Evolutionary conservation across 2,329 filamentous ascomycete species (phyloP), one percentile per base, ranked within the genome.

Genomic region (Colletotrichum neosansevieriae): DNA sequence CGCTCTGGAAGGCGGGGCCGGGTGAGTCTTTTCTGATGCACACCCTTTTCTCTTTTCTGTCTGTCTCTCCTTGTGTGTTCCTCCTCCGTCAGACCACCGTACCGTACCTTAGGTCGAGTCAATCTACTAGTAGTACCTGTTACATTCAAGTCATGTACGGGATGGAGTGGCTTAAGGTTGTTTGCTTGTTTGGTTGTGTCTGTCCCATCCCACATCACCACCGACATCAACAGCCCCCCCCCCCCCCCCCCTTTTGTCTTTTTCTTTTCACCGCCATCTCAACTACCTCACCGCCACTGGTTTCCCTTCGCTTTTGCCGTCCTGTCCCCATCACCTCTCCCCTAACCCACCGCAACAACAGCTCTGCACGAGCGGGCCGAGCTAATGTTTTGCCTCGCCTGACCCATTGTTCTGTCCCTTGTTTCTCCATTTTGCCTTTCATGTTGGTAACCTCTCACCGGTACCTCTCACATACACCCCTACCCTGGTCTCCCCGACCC

Each of bases 1-100:
- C 2, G 79, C 73, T 12, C 72, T 82, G 2, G 81, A 82, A 54
- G 80, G 76, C 9, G 80, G 80, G 15, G 79, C 80, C 63, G 81
- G 80, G 80, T 82, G 60, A 57, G 79, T 73, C 45, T 58, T 60
- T 6, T 34, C 53, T 24, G 42, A 17, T 54, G 29, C 29, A 29
- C 29, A 21, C 42, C 38, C 44, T 47, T 50, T 50, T 40, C 19
- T 58, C 57, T 42, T 49, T 12, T 49, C 15, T 34, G 32, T 29
- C n/a, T 29, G 29, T 29, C 19, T 49, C 24, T 47, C 45, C 17
- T 17, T 13, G 19, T 3, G 54, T 4, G 9, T n/a, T 29, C n/a
- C 10, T n/a, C 9, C 17, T n/a, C 36, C 24, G 49, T 53, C 49
- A 53, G 34, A 17, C 29, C n/a, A n/a, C n/a, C n/a, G n/a, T n/a